These are phyloP conservation scores for Chaetomium sp. DNA, from an alignment of 2,329 filamentous ascomycete species.

Conservation along the genomic window DNA sequence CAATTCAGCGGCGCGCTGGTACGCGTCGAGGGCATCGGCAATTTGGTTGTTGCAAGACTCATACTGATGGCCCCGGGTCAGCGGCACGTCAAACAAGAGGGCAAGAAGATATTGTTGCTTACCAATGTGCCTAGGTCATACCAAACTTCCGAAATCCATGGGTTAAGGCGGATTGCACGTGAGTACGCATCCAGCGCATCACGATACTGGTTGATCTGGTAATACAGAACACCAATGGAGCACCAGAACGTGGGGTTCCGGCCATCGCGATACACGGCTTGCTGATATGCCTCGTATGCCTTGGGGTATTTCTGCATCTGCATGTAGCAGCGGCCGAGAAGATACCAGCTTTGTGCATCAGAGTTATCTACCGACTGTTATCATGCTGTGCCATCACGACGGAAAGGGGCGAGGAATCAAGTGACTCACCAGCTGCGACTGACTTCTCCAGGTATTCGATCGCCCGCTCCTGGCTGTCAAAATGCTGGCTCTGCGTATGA, in stretches of 20 bases:
- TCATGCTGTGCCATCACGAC: slow-evolving; percentile 16
- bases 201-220: slow-evolving; percentile 99
- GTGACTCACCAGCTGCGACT: slow-evolving; percentile 76
- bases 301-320: slow-evolving; percentile 98
- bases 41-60: slow-evolving; percentile 99
- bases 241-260: slow-evolving; percentile 99
- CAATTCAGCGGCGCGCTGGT: slow-evolving; percentile 89
- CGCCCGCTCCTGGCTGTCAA: slow-evolving; percentile 89
- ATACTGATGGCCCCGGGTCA: slow-evolving; percentile 60
- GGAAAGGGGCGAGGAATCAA: slow-evolving; percentile 16
- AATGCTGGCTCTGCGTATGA: slow-evolving; percentile 91
- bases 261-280: slow-evolving; percentile 96
- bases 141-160: slow-evolving; percentile 99
- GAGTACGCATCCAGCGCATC: slow-evolving; percentile 98
- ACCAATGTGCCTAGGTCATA: slow-evolving; percentile 96
- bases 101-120: slow-evolving; percentile 47
- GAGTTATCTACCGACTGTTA: slow-evolving; percentile 69
- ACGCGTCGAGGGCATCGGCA: slow-evolving; percentile 91
- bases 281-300: slow-evolving; percentile 97
- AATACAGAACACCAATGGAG: slow-evolving; percentile 97
- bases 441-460: slow-evolving; percentile 98
- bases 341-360: slow-evolving; percentile 98
- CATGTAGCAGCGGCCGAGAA: slow-evolving; percentile 98
- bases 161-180: slow-evolving; percentile 91
- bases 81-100: slow-evolving; percentile 19